phyloP scores from a whole-genome alignment of 2,329 filamentous ascomycete genomes.

The Lizonia empirigonia region DNA sequence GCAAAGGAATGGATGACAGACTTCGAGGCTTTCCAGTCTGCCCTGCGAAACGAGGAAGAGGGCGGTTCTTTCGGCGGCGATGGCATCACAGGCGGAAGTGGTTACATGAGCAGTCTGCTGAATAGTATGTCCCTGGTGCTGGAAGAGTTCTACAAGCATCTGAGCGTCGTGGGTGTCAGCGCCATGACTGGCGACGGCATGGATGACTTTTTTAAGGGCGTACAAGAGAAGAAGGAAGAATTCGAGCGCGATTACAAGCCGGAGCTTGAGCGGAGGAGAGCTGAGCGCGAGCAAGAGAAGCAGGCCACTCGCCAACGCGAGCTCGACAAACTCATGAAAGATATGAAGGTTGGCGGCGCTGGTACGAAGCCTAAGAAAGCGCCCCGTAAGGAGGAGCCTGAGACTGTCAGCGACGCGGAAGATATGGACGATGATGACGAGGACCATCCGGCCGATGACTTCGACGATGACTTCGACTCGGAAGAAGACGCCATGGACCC shows the following conservation, averaged over 20 bases:
- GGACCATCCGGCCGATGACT: conserved; percentile 43
- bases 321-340: conserved; percentile 90
- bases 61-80: conserved; percentile 78
- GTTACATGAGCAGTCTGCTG: conserved; percentile 93
- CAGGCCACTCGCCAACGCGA: conserved; percentile 75
- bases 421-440: conserved; percentile 59
- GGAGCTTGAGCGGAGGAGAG: conserved; percentile 79
- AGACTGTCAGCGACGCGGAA: conserved; percentile 58
- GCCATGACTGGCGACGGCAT: conserved; percentile 91
- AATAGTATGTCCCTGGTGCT: conserved; percentile 98
- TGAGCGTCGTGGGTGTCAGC: conserved; percentile 91
- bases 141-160: conserved; percentile 94
- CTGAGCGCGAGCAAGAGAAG: conserved; percentile 78
- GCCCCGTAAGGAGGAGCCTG: conserved; percentile 52
- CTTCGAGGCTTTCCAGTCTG: conserved; percentile 92
- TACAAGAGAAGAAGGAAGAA: conserved; percentile 83
- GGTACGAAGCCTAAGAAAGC: conserved; percentile 42
- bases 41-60: conserved; percentile 79
- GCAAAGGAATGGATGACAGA: conserved; percentile 99
- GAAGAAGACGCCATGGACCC: conserved; percentile 64
- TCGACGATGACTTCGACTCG: conserved; percentile 58
- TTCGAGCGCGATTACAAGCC: conserved; percentile 91
- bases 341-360: conserved; percentile 69
- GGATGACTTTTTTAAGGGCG: conserved; percentile 90
- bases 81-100: conserved; percentile 72